Conservation (phyloP, 2,329 filamentous ascomycete genomes). For the Hypoxylon sp. region DNA sequence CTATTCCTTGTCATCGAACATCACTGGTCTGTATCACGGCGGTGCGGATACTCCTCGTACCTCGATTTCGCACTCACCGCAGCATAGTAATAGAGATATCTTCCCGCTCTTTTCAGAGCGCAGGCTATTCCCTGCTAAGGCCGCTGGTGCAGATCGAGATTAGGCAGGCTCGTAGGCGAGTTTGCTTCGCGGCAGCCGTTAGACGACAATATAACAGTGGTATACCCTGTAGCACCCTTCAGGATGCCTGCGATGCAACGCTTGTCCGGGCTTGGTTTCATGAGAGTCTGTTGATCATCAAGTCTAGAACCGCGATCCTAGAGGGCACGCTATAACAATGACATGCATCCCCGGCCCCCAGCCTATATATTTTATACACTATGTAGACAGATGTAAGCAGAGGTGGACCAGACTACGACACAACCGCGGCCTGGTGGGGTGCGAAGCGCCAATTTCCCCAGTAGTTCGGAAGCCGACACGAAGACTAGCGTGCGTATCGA, state of each 20-base stretch:
- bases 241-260: constrained; percentile 36
- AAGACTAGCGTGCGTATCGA: constrained; percentile 37
- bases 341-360: constrained; percentile 42
- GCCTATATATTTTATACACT: constrained; percentile 6
- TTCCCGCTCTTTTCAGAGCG: neutral
- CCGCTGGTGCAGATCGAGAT: constrained; percentile 28
- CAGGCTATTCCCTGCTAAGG: constrained; percentile 19
- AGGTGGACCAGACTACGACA: constrained; percentile 34
- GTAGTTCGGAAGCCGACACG: constrained; percentile 36
- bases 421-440: constrained; percentile 29
- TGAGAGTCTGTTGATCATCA: constrained; percentile 33
- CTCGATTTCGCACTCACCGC: constrained; percentile 15
- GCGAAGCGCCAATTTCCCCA: constrained; percentile 34
- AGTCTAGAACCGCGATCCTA: constrained; percentile 42
- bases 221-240: constrained; percentile 26
- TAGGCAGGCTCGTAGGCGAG: constrained; percentile 26
- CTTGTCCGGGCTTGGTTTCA: constrained; percentile 38
- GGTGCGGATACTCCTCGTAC: constrained; percentile 5
- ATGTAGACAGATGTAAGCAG: constrained; percentile 22
- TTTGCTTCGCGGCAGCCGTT: constrained; percentile 23
- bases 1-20: constrained; percentile 16
- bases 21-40: constrained; percentile 3
- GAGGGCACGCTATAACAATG: constrained; percentile 40
- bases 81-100: constrained; percentile 7
- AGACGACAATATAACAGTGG: constrained; percentile 11